A percentile compares a stretch with the other conserved stretches of the same genome.
phyloP scores from a whole-genome alignment of 495 filamentous ascomycete species.

The Rostrohypoxylon terebratum region DNA sequence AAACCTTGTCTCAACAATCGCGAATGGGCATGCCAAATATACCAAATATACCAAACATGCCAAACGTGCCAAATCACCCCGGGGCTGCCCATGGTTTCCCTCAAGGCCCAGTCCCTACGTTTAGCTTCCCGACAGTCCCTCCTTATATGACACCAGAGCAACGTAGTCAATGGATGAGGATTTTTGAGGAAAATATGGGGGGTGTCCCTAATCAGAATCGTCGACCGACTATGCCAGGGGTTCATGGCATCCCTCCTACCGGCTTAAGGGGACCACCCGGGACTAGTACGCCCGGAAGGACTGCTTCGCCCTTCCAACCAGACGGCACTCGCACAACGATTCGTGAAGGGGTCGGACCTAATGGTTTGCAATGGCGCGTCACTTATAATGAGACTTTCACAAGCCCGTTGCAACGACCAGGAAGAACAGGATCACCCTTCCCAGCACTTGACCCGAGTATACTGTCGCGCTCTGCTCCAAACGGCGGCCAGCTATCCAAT shows the following conservation, averaged over 20 bases:
- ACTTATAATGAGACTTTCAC: slow-evolving; percentile 38
- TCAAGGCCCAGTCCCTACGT: slow-evolving; percentile 33
- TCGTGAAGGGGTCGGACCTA: slow-evolving; percentile 32
- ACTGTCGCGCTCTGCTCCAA: slow-evolving; percentile 32
- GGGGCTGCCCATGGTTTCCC: slow-evolving; percentile 34
- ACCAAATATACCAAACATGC: not conserved
- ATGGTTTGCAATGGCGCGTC: slow-evolving; percentile 40
- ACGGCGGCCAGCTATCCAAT: slow-evolving; percentile 42
- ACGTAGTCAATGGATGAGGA: slow-evolving; percentile 46
- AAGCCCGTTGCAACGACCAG: slow-evolving; percentile 34
- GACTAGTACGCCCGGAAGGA: slow-evolving; percentile 40
- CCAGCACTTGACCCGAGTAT: slow-evolving; percentile 10
- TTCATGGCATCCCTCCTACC: slow-evolving; percentile 7
- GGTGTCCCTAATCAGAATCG: slow-evolving; percentile 25
- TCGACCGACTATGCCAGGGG: slow-evolving; percentile 13
- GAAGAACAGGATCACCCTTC: slow-evolving; percentile 35
- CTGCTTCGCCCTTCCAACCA: slow-evolving; percentile 39
- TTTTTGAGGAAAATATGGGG: slow-evolving; percentile 33
- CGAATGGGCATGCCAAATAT: slow-evolving; percentile 25
- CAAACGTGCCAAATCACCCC: slow-evolving; percentile 19
- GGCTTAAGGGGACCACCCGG: slow-evolving; percentile 22
- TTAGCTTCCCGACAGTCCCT: slow-evolving; percentile 35
- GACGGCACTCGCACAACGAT: slow-evolving; percentile 35
- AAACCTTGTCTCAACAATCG: slow-evolving; percentile 18
- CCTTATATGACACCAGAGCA: slow-evolving; percentile 32